Evolutionary conservation across 345 rosid species (phyloP).

Genomic region (Heritiera littoralis): DNA sequence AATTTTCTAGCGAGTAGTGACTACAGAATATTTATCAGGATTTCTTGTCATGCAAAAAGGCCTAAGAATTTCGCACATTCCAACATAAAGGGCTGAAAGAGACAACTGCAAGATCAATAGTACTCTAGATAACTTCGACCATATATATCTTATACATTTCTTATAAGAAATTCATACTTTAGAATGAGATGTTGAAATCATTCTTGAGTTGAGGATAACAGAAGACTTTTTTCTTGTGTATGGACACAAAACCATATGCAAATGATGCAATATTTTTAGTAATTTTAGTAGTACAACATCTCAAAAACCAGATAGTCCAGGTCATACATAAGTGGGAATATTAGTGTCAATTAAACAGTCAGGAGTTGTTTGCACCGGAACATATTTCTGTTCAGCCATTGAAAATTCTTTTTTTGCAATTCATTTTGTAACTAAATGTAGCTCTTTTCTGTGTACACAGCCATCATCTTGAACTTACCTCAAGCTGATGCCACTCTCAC

Average conservation of each 20-base stretch:
- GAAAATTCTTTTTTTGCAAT: too few species aligned
- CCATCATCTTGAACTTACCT: too few species aligned
- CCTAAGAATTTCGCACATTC: not conserved
- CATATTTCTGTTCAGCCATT: not conserved
- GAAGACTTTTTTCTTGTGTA: too few species aligned
- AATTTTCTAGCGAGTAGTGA: not conserved
- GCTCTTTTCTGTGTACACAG: not conserved
- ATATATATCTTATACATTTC: too few species aligned
- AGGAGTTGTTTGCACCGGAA: not conserved
- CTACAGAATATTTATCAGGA: not conserved
- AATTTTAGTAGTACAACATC: not conserved
- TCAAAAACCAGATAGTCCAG: not conserved
- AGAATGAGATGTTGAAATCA: too few species aligned
- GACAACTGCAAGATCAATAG: not conserved
- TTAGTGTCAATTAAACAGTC: not conserved
- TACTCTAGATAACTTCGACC: too few species aligned
- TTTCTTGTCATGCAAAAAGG: not conserved
- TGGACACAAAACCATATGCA: too few species aligned
- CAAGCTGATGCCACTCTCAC: too few species aligned
- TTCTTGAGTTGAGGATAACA: too few species aligned
- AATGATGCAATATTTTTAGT: too few species aligned
- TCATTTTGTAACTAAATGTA: too few species aligned
- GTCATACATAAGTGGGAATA: not conserved
- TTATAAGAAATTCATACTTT: too few species aligned
- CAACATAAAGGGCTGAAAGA: not conserved